These are phyloP conservation scores for Antarctomyces pellizariae DNA, from an alignment of 495 filamentous ascomycete species.

Conservation along the genomic window DNA sequence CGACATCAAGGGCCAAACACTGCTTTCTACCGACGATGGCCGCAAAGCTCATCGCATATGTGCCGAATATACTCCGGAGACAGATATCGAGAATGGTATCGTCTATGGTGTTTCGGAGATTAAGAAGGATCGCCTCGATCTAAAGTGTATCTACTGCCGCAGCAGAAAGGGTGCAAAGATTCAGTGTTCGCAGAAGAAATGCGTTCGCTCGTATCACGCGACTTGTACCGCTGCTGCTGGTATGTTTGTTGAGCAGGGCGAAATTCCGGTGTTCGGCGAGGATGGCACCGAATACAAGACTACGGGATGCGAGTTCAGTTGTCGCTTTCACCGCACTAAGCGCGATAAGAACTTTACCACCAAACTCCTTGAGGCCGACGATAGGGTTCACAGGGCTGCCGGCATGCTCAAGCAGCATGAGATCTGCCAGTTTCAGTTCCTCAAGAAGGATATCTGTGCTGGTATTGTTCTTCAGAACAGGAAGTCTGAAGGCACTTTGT, in stretches of 20 bases:
- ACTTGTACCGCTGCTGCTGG: conserved; percentile 84
- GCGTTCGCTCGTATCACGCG: conserved; percentile 78
- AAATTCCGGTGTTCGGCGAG: conserved; percentile 68
- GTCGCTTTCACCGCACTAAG: conserved; percentile 80
- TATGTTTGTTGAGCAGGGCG: conserved; percentile 68
- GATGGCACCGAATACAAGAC: conserved; percentile 81
- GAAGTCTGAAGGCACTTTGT: conserved; percentile 43
- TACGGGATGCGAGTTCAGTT: conserved; percentile 74
- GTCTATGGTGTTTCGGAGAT: conserved; percentile 59
- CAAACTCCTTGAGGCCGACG: conserved; percentile 42
- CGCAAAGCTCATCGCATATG: conserved; percentile 74
- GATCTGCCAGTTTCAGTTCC: conserved; percentile 71
- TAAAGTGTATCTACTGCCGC: conserved; percentile 87
- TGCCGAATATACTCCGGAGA: conserved; percentile 79
- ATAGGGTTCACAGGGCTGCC: conserved; percentile 44
- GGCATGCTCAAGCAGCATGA: conserved; percentile 44
- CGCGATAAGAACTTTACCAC: conserved; percentile 45
- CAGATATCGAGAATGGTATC: conserved; percentile 55
- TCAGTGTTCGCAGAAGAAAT: conserved; percentile 92
- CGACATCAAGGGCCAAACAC: conserved; percentile 60
- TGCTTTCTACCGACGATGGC: conserved; percentile 74
- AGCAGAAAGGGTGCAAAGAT: conserved; percentile 87
- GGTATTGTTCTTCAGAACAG: conserved; percentile 77
- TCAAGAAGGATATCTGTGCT: conserved; percentile 69
- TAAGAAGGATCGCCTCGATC: conserved; percentile 64